Percentiles rank a stretch among this genome's conserved stretches.
phyloP scores from a whole-genome alignment of 768 basidiomycete species.

The Panus rudis region DNA sequence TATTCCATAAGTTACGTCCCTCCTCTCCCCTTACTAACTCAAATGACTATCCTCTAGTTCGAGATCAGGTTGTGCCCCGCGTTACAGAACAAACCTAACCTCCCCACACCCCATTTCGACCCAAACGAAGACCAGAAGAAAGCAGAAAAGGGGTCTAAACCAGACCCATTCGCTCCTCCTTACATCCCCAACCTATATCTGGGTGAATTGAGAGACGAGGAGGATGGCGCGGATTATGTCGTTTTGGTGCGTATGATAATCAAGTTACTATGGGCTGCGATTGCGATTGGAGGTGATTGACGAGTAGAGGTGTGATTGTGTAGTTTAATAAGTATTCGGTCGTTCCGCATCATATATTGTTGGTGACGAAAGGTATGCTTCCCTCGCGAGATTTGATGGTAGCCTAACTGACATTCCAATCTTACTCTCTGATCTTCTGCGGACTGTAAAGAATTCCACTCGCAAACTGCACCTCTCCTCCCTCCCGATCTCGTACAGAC shows the following conservation, averaged over 20 bases:
- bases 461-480: constrained; percentile 73
- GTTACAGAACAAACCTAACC: constrained; percentile 65
- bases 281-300: background rate
- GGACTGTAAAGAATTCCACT: constrained; percentile 49
- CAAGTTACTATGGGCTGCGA: background rate
- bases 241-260: constrained; percentile 58
- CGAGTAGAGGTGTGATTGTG: background rate
- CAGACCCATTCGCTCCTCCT: constrained; percentile 81
- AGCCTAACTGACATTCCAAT: background rate
- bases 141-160: constrained; percentile 21
- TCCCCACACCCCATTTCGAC: constrained; percentile 38
- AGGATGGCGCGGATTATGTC: constrained; percentile 50
- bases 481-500: constrained; percentile 75
- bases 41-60: constrained; percentile 46
- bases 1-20: background rate
- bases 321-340: constrained; percentile 87
- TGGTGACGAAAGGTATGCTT: constrained; percentile 71
- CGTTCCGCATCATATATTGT: constrained; percentile 77
- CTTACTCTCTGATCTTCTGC: background rate
- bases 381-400: background rate
- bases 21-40: background rate
- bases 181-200: constrained; percentile 72
- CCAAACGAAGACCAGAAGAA: constrained; percentile 17
- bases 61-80: constrained; percentile 83
- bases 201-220: constrained; percentile 65